Percentiles rank a stretch among this genome's conserved stretches.
phyloP scores from a whole-genome alignment of 2,329 filamentous ascomycete genomes.

The Zasmidium citrigriseum region DNA sequence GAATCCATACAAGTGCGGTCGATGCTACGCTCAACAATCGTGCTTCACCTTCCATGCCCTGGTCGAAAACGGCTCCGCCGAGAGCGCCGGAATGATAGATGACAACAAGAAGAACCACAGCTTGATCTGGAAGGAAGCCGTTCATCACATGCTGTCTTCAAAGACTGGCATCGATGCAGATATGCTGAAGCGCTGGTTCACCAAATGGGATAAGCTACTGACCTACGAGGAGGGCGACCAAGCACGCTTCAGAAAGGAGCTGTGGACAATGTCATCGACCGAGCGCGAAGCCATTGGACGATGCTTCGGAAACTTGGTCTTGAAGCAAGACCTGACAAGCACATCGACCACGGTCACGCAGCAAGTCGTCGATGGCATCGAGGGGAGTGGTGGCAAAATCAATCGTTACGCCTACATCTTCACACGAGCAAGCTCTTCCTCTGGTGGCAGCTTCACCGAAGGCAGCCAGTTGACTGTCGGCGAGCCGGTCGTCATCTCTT shows the following conservation, averaged over 20 bases:
- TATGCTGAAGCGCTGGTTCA: conserved; percentile 76
- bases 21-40: conserved; percentile 85
- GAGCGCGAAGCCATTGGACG: conserved; percentile 86
- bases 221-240: conserved; percentile 93
- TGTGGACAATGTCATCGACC: conserved; percentile 92
- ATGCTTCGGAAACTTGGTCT: conserved; percentile 85
- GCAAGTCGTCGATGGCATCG: conserved; percentile 29
- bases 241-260: conserved; percentile 80
- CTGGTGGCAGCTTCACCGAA: conserved; percentile 81
- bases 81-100: conserved; percentile 76
- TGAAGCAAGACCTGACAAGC: conserved; percentile 54
- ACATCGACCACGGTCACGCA: conserved; percentile 19
- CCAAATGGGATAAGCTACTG: conserved; percentile 89
- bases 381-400: conserved; percentile 67
- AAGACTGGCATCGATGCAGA: conserved; percentile 49
- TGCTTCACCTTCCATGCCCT: conserved; percentile 96
- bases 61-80: conserved; percentile 77
- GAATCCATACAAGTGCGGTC: conserved; percentile 76
- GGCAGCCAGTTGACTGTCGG: conserved; percentile 78
- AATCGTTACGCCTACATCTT: conserved; percentile 90
- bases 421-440: conserved; percentile 54
- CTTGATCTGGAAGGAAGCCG: conserved; percentile 69
- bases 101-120: conserved; percentile 48
- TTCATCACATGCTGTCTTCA: conserved; percentile 43
- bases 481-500: conserved; percentile 94